Conservation (phyloP, 148 eudicot species). For the Camellia sinensis region DNA sequence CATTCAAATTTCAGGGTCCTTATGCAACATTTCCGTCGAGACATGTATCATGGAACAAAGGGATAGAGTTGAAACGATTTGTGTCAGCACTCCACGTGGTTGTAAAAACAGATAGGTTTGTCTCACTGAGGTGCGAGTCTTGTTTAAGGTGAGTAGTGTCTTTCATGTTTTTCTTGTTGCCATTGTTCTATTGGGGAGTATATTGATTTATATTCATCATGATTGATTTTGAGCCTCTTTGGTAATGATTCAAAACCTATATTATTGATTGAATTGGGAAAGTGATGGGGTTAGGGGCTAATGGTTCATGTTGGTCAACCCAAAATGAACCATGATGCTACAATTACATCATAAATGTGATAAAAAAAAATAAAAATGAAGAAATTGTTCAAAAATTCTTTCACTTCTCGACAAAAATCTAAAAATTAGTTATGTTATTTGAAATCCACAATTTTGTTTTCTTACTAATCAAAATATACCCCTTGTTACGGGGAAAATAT, state of each 20-base stretch:
- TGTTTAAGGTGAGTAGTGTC: slow-evolving; percentile 41
- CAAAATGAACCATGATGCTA: background rate
- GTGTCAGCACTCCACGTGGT: slow-evolving; percentile 28
- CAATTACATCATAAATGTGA: background rate
- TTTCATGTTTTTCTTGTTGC: background rate
- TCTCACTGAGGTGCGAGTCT: slow-evolving; percentile 37
- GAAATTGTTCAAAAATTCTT: background rate
- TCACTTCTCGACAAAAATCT: background rate
- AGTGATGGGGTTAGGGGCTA: background rate
- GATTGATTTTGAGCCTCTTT: background rate
- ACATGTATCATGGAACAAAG: slow-evolving; percentile 43
- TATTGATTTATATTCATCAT: background rate
- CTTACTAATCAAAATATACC: background rate
- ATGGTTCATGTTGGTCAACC: background rate
- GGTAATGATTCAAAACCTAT: background rate
- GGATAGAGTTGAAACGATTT: slow-evolving; percentile 33
- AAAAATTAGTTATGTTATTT: background rate
- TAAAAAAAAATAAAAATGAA: background rate
- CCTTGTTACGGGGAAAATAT: background rate
- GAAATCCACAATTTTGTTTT: background rate
- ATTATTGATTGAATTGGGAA: background rate
- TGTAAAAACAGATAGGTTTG: slow-evolving; percentile 34
- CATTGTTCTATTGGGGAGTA: background rate
- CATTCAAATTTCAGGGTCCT: slow-evolving; percentile 43
- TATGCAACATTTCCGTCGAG: slow-evolving; percentile 36